Base-by-base conservation (phyloP, 2,329 filamentous ascomycete genomes). In the Allantophomopsis cytisporea region DNA sequence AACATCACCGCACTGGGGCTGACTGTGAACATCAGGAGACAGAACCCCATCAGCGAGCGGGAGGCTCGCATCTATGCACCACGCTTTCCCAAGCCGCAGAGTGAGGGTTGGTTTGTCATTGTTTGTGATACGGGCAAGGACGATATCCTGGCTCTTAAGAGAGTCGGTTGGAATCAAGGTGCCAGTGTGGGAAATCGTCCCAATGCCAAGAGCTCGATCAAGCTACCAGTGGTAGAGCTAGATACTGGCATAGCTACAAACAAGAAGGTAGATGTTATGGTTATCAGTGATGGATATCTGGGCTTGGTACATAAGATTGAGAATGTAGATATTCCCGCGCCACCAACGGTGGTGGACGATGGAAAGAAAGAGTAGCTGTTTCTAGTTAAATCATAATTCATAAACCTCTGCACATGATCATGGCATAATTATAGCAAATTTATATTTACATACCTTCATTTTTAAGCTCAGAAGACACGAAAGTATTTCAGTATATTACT, bases 41-140 rank as follows among this genome's bases (percentile, higher is more conserved):
- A 72, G 37, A 94, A 94, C 57, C 55, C 71, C 1, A 59, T 80
- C 4, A 64, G 66, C 11, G 72, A 81, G 53, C 63, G 68, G 7
- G 82, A 87, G 2, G 78, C 74, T 37, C 74, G 81, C 44, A 82
- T 95, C 54, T 94, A 80, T 51, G 86, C 91, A 0, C 89, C 93
- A 2, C 72, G 74, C 16, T 96, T 94, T 61, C 89, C 89, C 1
- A 98, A 98, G 60, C 78, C 87, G 13, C 91, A 98, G 60, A 91
- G 78, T 0, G 91, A 98, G 54, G 88, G 88, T 0, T 96, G 80
- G 73, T 96, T 98, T 58, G 74, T 91, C 12, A 55, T 96, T 16
- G 70, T 94, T 0, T 80, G 77, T 6, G 76, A 83, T 49, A 52
- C 72, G 2, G 64, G 64, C 1, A 71, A 62, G 6, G 85, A 89